A percentile compares a stretch with the other conserved stretches of the same genome.
These are phyloP conservation scores for Pythium angustatum DNA, from an alignment of 352 stramenopile species.

Conservation along the genomic window DNA sequence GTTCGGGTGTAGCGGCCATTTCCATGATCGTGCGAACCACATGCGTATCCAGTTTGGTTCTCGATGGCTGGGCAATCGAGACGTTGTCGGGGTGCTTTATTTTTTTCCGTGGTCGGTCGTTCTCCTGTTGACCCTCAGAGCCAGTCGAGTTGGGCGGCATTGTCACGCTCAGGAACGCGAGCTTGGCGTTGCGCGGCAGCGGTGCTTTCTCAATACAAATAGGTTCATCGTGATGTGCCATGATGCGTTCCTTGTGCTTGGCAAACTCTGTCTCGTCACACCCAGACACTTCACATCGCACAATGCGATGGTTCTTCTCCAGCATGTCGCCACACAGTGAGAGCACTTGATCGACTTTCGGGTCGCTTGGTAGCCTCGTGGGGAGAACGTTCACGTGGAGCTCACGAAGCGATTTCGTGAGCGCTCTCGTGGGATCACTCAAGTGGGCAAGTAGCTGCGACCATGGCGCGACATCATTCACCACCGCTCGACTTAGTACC, in stretches of 20 bases:
- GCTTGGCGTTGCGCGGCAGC: not conserved
- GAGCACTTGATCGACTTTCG: not conserved
- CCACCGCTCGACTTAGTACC: not conserved
- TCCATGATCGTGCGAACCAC: conserved; percentile 13
- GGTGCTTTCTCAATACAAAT: conserved; percentile 12
- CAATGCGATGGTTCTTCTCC: conserved; percentile 9
- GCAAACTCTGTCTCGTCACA: not conserved
- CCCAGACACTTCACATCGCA: not conserved
- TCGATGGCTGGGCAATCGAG: not conserved
- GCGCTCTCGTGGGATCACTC: conserved; percentile 2
- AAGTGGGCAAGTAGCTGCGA: not conserved
- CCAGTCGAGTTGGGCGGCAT: not conserved
- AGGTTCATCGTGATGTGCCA: conserved; percentile 11
- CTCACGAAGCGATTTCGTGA: conserved; percentile 7
- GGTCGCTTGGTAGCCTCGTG: not conserved
- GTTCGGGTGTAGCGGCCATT: conserved; percentile 5
- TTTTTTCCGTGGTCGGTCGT: not conserved
- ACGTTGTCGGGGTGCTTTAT: not conserved
- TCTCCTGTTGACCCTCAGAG: not conserved
- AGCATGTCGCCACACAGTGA: conserved; percentile 8
- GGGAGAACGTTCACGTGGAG: not conserved
- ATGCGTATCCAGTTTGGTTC: conserved; percentile 2
- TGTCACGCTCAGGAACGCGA: conserved; percentile 17
- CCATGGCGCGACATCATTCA: not conserved
- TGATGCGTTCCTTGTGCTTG: conserved; percentile 12